Evolutionary conservation across 2,329 filamentous ascomycete species (phyloP).

Genomic region (Pseudocercospora fijiensis): DNA sequence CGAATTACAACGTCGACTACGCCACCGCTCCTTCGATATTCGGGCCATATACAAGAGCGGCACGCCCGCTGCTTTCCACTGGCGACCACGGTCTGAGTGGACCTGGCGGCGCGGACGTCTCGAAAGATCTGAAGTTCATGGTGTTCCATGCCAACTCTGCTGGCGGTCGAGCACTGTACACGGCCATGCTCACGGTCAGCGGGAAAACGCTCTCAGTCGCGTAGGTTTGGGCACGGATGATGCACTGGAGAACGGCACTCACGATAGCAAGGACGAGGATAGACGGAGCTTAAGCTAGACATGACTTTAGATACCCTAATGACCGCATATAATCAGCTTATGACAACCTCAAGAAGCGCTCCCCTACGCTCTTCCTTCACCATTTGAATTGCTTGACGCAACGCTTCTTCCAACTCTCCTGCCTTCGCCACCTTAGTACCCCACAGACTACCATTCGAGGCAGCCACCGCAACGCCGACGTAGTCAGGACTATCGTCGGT

Average conservation of each 20-base stretch:
- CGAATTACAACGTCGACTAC: conserved; percentile 38
- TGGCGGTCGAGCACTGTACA: conserved; percentile 28
- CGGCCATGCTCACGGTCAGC: conserved; percentile 8
- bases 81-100: conserved; percentile 33
- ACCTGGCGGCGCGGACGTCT: conserved; percentile 37
- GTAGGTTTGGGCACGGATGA: neutral
- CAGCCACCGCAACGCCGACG: conserved; percentile 20
- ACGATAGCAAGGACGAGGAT: neutral
- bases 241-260: neutral
- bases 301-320: conserved; percentile 1
- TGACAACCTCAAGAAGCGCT: conserved; percentile 18
- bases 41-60: conserved; percentile 37
- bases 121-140: conserved; percentile 33
- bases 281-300: neutral
- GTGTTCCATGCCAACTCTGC: conserved; percentile 37
- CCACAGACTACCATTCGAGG: conserved; percentile 14
- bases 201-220: conserved; percentile 8
- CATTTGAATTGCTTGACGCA: conserved; percentile 3
- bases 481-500: conserved; percentile 22
- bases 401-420: conserved; percentile 9
- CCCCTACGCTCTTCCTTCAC: conserved; percentile 17
- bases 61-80: conserved; percentile 30
- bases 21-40: conserved; percentile 33
- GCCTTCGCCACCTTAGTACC: conserved; percentile 10
- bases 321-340: neutral